Conservation (phyloP, 106 monocot species). For the Dendrobium nobile region DNA sequence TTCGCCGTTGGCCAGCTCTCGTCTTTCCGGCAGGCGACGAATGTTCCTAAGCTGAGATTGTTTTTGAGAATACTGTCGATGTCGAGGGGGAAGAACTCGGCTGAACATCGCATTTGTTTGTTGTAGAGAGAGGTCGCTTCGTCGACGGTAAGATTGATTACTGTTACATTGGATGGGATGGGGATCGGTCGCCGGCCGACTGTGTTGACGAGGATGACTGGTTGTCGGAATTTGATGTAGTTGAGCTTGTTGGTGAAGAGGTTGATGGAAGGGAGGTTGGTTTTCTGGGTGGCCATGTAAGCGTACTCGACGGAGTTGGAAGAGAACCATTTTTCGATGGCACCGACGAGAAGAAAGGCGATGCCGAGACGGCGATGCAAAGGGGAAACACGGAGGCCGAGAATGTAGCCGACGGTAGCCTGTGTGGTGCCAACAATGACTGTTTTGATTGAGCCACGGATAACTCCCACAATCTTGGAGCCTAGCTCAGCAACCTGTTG, state of each 20-base stretch:
- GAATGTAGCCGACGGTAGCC: background rate
- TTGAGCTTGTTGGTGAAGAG: conserved; percentile 8
- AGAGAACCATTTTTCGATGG: conserved; percentile 1
- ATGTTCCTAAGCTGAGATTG: conserved; percentile 9
- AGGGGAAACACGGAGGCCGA: conserved; percentile 1
- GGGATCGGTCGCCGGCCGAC: background rate
- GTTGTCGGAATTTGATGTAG: background rate
- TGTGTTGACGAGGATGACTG: background rate
- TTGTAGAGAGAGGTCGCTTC: background rate
- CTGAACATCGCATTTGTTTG: no score
- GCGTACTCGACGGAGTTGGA: background rate
- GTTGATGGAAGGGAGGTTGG: background rate
- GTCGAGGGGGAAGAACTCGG: conserved; percentile 20
- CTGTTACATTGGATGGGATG: no score
- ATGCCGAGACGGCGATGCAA: background rate
- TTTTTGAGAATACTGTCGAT: conserved; percentile 1
- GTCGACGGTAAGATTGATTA: background rate
- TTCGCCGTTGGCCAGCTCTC: background rate
- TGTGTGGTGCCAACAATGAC: background rate
- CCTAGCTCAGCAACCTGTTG: conserved; percentile 2
- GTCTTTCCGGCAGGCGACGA: background rate
- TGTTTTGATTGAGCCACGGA: conserved; percentile 1
- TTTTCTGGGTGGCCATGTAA: conserved; percentile 6
- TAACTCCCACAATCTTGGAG: background rate
- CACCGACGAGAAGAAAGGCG: background rate